phyloP scores from a whole-genome alignment of 108 stramenopile genomes.

The Nitzschia sp. region DNA sequence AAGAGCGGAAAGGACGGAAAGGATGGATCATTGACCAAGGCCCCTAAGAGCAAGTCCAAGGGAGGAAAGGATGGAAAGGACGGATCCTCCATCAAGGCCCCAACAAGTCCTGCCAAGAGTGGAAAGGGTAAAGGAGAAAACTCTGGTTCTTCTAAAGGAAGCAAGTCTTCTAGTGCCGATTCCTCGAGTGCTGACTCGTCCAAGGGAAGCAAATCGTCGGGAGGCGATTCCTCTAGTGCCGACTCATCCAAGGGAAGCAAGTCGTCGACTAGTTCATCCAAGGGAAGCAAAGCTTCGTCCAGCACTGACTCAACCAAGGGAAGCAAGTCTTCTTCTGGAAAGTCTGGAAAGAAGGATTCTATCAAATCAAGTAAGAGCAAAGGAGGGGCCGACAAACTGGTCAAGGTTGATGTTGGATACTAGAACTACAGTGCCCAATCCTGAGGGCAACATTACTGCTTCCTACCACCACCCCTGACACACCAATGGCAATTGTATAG shows the following conservation, averaged over 20 bases:
- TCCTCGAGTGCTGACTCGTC: background rate
- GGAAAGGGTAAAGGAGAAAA: too few relatives aligned
- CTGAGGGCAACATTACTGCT: too few relatives aligned
- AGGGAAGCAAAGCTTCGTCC: background rate
- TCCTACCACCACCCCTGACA: too few relatives aligned
- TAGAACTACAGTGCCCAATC: too few relatives aligned
- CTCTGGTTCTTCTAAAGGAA: background rate
- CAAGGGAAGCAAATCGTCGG: background rate
- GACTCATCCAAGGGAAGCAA: background rate
- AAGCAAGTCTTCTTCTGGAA: background rate
- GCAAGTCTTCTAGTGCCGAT: background rate
- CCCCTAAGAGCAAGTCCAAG: background rate
- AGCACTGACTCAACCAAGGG: slow-evolving; percentile 1
- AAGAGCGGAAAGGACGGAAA: slow-evolving; percentile 2
- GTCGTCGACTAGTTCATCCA: background rate
- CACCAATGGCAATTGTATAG: too few relatives aligned
- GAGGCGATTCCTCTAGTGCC: too few relatives aligned
- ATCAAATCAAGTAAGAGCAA: too few relatives aligned
- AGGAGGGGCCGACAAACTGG: too few relatives aligned
- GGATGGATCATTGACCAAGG: background rate
- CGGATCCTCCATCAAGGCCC: background rate
- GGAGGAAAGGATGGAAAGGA: slow-evolving; percentile 1
- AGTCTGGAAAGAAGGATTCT: too few relatives aligned
- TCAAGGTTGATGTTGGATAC: too few relatives aligned
- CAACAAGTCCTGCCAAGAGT: background rate